These are phyloP conservation scores for Naganishia vishniacii DNA, from an alignment of 768 basidiomycete genomes.

Conservation along the genomic window DNA sequence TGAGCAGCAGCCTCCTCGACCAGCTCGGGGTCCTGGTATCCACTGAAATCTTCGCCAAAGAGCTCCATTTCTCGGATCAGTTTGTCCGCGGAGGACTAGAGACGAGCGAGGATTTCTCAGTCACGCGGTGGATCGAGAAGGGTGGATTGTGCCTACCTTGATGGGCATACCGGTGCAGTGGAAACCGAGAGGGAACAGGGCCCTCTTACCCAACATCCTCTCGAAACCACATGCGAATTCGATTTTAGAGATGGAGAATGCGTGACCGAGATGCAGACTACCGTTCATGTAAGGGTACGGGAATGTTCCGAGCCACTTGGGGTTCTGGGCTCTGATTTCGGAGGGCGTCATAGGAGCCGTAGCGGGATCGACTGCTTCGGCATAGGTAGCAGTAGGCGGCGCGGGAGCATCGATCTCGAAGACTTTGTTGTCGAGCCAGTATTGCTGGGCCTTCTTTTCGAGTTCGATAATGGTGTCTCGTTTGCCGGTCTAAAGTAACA, in stretches of 20 bases:
- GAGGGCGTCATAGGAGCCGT: conserved; percentile 36
- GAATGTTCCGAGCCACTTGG: conserved; percentile 97
- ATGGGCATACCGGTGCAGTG: conserved; percentile 99
- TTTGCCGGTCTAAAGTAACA: conserved; percentile 86
- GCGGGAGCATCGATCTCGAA: conserved; percentile 84
- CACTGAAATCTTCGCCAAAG: conserved; percentile 84
- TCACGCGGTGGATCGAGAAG: too few relatives aligned
- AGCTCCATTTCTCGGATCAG: conserved; percentile 93
- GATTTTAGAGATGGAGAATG: conserved; percentile 95
- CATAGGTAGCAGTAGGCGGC: conserved; percentile 39
- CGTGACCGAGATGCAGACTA: conserved; percentile 91
- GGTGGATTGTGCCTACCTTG: conserved; percentile 61
- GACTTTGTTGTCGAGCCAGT: conserved; percentile 68
- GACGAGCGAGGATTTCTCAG: neutral
- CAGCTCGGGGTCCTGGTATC: conserved; percentile 53
- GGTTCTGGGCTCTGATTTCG: conserved; percentile 68
- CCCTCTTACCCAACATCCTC: conserved; percentile 87
- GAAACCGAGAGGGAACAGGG: conserved; percentile 93
- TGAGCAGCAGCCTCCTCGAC: conserved; percentile 50
- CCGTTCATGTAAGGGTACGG: conserved; percentile 99
- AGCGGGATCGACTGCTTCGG: conserved; percentile 53
- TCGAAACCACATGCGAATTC: conserved; percentile 95
- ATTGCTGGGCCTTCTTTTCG: conserved; percentile 75
- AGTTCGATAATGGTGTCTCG: conserved; percentile 77
- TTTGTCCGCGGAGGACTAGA: conserved; percentile 90